Evolutionary conservation across 441 rosid species (phyloP).

Genomic region (Kokia cookei): DNA sequence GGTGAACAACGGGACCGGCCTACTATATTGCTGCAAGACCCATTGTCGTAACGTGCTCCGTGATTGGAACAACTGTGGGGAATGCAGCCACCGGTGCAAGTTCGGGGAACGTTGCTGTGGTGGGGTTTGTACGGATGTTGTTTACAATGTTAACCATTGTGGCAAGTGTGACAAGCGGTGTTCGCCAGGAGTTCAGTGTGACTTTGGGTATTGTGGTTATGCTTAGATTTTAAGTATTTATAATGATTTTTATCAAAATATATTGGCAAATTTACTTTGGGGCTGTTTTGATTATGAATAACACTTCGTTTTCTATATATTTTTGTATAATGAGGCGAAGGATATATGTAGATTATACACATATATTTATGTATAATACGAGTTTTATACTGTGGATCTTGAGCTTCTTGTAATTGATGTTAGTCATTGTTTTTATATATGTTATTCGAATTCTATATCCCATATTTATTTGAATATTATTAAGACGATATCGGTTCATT

Average conservation of each 20-base stretch:
- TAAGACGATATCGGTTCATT: too few relatives aligned
- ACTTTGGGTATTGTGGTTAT: conserved; percentile 63
- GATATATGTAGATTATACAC: not conserved
- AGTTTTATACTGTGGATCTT: too few relatives aligned
- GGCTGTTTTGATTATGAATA: not conserved
- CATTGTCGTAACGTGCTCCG: conserved; percentile 62
- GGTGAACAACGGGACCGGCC: conserved; percentile 58
- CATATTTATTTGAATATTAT: too few relatives aligned
- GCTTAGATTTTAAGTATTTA: conserved; percentile 23
- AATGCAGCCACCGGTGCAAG: conserved; percentile 45
- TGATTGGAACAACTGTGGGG: conserved; percentile 64
- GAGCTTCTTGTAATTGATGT: not conserved
- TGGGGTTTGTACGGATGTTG: conserved; percentile 37
- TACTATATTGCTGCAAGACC: conserved; percentile 63
- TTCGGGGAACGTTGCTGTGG: conserved; percentile 57
- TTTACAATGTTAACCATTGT: conserved; percentile 36
- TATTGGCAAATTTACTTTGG: not conserved
- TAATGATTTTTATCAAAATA: not conserved
- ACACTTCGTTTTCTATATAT: not conserved
- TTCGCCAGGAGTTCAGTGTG: conserved; percentile 39
- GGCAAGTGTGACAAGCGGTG: conserved; percentile 60
- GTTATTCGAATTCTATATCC: too few relatives aligned
- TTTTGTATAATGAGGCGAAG: not conserved
- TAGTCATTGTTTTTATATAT: not conserved
- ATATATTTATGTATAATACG: too few relatives aligned